Evolutionary conservation across 805 yeast species (phyloP).

Genomic region (Sugiyamaella marilandica): DNA sequence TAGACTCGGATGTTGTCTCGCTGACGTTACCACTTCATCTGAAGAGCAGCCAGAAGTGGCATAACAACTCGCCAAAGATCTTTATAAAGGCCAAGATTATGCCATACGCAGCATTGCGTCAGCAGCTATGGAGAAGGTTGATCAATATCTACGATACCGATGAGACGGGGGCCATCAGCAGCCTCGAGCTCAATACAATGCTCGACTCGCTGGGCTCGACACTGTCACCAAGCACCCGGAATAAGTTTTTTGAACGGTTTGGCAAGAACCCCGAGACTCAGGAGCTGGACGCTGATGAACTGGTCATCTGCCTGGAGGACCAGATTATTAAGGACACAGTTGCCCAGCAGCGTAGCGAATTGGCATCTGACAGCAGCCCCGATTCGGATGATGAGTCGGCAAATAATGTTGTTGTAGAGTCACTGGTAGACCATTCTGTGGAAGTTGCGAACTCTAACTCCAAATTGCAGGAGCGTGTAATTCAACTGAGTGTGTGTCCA

Average conservation of each 20-base stretch:
- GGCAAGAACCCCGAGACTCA: conserved; percentile 35
- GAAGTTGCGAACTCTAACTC: neutral
- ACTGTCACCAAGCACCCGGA: conserved; percentile 30
- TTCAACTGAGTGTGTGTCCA: conserved; percentile 72
- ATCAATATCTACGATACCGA: conserved; percentile 49
- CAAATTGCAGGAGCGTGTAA: conserved; percentile 36
- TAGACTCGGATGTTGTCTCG: conserved; percentile 6
- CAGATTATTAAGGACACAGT: conserved; percentile 27
- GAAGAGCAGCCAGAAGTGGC: conserved; percentile 25
- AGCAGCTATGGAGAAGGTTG: conserved; percentile 64
- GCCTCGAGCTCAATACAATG: conserved; percentile 58
- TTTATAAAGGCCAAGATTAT: conserved; percentile 59
- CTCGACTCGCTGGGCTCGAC: conserved; percentile 61
- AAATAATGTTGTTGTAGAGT: neutral
- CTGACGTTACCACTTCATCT: conserved; percentile 38
- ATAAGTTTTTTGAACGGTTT: conserved; percentile 29
- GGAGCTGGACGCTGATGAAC: conserved; percentile 49
- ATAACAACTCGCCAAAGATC: conserved; percentile 48
- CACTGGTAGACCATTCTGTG: neutral
- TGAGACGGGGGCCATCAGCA: conserved; percentile 43
- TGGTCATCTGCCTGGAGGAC: conserved; percentile 47
- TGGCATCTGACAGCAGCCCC: neutral
- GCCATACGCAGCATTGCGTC: conserved; percentile 59
- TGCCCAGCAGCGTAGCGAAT: neutral
- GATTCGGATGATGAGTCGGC: neutral